These are phyloP conservation scores for Penicillium diatomitis DNA, from an alignment of 495 filamentous ascomycete species.

Conservation along the genomic window DNA sequence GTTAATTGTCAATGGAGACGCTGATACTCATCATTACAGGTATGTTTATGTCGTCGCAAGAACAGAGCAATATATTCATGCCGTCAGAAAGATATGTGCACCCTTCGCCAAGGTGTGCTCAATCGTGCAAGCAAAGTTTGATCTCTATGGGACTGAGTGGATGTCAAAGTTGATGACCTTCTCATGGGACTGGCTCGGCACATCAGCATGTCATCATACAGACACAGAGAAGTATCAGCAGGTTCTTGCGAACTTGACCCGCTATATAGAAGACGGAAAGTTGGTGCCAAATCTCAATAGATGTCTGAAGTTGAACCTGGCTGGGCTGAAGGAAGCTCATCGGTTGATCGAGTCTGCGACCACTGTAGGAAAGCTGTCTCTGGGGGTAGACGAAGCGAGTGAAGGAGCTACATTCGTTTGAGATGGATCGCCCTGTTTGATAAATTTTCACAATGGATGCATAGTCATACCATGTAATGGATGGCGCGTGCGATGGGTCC, in stretches of 20 bases:
- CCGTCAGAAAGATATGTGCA: constrained; percentile 11
- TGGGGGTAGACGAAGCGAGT: neutral
- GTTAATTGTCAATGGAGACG: neutral
- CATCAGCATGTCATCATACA: constrained; percentile 9
- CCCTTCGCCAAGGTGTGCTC: constrained; percentile 27
- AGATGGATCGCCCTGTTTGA: neutral
- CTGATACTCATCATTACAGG: constrained; percentile 1
- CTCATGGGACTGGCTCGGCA: constrained; percentile 22
- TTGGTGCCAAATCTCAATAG: neutral
- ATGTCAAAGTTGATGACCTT: constrained; percentile 31
- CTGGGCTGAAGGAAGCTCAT: neutral
- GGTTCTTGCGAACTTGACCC: neutral
- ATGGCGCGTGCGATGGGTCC: neutral
- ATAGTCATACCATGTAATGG: neutral
- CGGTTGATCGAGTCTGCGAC: neutral
- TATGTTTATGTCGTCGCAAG: constrained; percentile 25
- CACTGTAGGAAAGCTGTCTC: neutral
- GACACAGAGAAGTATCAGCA: neutral
- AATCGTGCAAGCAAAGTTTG: constrained; percentile 22
- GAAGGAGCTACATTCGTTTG: neutral
- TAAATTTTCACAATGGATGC: neutral
- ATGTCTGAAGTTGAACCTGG: neutral
- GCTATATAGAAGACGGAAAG: neutral
- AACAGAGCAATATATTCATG: constrained; percentile 11
- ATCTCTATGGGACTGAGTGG: constrained; percentile 27